A percentile compares a stretch with the other conserved stretches of the same genome.
phyloP scores from a whole-genome alignment of 2,329 filamentous ascomycete species.

The Zarea fungicola region DNA sequence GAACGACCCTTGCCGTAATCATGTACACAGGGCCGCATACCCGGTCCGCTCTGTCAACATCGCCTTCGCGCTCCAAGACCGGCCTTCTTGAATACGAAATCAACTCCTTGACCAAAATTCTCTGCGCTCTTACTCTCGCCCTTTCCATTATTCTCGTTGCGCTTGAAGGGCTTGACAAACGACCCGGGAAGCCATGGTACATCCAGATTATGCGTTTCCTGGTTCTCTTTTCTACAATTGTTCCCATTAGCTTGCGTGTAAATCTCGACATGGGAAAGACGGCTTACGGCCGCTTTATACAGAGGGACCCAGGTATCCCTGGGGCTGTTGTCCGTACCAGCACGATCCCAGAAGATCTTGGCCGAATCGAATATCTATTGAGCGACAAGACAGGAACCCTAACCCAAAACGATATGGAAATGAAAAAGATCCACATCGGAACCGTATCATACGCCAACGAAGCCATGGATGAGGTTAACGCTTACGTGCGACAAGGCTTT shows the following conservation, averaged over 20 bases:
- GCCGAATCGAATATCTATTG: slow-evolving; percentile 90
- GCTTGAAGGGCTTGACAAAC: slow-evolving; percentile 71
- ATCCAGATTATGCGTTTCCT: slow-evolving; percentile 97
- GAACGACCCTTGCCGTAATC: slow-evolving; percentile 80
- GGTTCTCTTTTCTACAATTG: slow-evolving; percentile 97
- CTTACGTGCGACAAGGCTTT: slow-evolving; percentile 84
- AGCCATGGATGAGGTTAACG: slow-evolving; percentile 93
- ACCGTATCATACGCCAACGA: slow-evolving; percentile 98
- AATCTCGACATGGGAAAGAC: slow-evolving; percentile 97
- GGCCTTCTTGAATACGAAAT: slow-evolving; percentile 94
- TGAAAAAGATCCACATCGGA: slow-evolving; percentile 97
- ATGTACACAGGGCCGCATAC: slow-evolving; percentile 95
- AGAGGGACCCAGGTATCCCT: slow-evolving; percentile 82
- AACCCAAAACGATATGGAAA: slow-evolving; percentile 97
- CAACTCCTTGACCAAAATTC: slow-evolving; percentile 92
- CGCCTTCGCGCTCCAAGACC: slow-evolving; percentile 86
- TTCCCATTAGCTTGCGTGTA: slow-evolving; percentile 92
- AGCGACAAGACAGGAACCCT: slow-evolving; percentile 98
- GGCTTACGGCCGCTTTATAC: slow-evolving; percentile 93
- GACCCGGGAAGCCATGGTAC: slow-evolving; percentile 73
- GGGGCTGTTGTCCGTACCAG: slow-evolving; percentile 92
- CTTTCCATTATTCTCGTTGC: slow-evolving; percentile 86
- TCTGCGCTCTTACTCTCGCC: slow-evolving; percentile 81
- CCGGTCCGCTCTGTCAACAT: slow-evolving; percentile 86
- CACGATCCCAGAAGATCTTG: slow-evolving; percentile 94